Evolutionary conservation across 768 basidiomycete species (phyloP), one percentile per base, ranked within the genome.

Genomic region (Zangia roseola): DNA sequence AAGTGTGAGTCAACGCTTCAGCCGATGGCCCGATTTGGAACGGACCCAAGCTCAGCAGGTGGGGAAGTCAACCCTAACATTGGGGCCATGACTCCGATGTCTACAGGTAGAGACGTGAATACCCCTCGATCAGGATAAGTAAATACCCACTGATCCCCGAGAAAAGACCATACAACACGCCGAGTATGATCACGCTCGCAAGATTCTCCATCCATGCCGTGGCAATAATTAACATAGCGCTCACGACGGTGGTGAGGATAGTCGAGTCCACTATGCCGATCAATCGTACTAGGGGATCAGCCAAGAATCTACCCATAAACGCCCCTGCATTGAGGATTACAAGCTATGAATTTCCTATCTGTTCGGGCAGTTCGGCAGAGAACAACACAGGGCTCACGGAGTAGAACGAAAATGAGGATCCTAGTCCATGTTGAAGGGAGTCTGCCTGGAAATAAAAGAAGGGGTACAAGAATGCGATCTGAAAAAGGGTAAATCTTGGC

Each of bases 401-500:
- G 55, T 81, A 81, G 54, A 82, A 82, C 0, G 81, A 5, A 31
- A 61, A n/a, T n/a, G n/a, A n/a, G n/a, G n/a, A n/a, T n/a, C n/a
- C n/a, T n/a, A 82, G 65, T 4, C 76, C 77, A 40, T 79, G 79
- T 47, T 68, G 69, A 13, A 80, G 69, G 3, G 82, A 72, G 40
- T 79, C 74, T 6, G 82, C 58, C 54, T 84, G 83, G 17, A 84
- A 65, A 60, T 81, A 84, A 61, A 80, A 83, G 36, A 77, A 70
- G 0, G 81, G 79, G 42, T 76, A 79, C 49, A 72, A 74, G 24
- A 74, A 60, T 1, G 74, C 76, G 1, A 67, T 52, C 16, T 75
- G 64, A 26, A 71, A 71, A 25, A 61, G 40, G 14, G 37, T 50
- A n/a, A 54, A 59, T 30, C 64, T 66, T 37, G n/a, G n/a, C 40